Conservation (phyloP, 495 filamentous ascomycete species). For the Xylaria cubensis region DNA sequence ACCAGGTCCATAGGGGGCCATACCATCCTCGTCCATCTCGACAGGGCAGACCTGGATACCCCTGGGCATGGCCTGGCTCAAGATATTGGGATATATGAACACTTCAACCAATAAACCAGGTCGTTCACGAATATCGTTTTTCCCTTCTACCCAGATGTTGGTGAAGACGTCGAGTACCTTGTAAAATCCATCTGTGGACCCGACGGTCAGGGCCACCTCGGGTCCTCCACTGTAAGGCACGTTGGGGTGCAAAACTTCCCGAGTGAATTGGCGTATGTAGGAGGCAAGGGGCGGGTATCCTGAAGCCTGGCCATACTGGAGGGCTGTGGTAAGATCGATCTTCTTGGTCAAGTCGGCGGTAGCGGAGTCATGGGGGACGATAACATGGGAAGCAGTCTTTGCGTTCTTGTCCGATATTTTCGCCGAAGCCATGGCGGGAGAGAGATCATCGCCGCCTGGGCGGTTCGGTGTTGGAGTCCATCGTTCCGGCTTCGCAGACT, state of each 20-base stretch:
- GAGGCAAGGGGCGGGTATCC: constrained; percentile 77
- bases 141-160: constrained; percentile 73
- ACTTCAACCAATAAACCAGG: constrained; percentile 79
- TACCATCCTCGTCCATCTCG: constrained; percentile 77
- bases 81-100: constrained; percentile 77
- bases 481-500: constrained; percentile 72
- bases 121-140: constrained; percentile 68
- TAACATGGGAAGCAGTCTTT: constrained; percentile 57
- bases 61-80: constrained; percentile 68
- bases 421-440: constrained; percentile 5
- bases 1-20: constrained; percentile 68
- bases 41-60: constrained; percentile 77
- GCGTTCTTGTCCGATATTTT: constrained; percentile 7
- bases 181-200: constrained; percentile 81
- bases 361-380: constrained; percentile 70
- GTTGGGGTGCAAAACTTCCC: constrained; percentile 77
- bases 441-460: constrained; percentile 46
- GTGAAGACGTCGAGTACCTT: constrained; percentile 77
- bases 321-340: constrained; percentile 80
- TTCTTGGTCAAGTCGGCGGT: constrained; percentile 61
- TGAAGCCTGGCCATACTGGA: constrained; percentile 83
- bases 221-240: constrained; percentile 79
- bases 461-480: constrained; percentile 71
- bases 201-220: constrained; percentile 77
- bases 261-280: constrained; percentile 79